Conservation (phyloP, 139 green algal species). For the Monoraphidium neglectum region DNA sequence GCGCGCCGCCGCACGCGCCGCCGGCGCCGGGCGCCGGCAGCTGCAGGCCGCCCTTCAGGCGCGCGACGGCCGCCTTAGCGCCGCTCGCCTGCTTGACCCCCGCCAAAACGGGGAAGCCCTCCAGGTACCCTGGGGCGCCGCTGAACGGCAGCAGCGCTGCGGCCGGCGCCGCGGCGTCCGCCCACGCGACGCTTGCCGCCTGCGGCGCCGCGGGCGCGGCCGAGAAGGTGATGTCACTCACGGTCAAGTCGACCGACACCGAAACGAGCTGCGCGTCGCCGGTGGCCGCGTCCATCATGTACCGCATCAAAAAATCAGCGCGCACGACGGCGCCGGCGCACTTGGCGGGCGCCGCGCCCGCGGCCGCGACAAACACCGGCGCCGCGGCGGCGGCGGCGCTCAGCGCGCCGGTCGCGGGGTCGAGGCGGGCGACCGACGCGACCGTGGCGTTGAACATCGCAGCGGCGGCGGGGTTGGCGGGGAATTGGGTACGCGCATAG, state of each 20-base stretch:
- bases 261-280: neutral
- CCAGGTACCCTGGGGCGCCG: constrained; percentile 53
- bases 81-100: neutral
- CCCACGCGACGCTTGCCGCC: constrained; percentile 5
- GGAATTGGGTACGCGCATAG: constrained; percentile 18
- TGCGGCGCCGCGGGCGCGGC: neutral
- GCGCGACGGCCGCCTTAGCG: constrained; percentile 22
- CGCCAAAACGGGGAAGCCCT: constrained; percentile 45
- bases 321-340: neutral
- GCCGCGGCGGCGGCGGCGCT: neutral
- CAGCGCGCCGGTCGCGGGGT: constrained; percentile 24
- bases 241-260: constrained; percentile 4
- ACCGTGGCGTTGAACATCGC: neutral
- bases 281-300: neutral
- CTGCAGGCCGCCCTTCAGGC: constrained; percentile 28
- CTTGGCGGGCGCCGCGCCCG: neutral
- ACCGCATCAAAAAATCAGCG: constrained; percentile 17
- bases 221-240: neutral
- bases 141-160: constrained; percentile 25
- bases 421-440: neutral
- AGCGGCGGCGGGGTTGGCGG: neutral
- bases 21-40: constrained; percentile 16
- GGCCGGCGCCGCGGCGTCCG: neutral
- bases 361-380: neutral
- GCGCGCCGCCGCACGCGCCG: constrained; percentile 27